Percentiles rank a stretch among this genome's conserved stretches.
Evolutionary conservation across 2,329 filamentous ascomycete species (phyloP).

Genomic region (Diatrype stigma): DNA sequence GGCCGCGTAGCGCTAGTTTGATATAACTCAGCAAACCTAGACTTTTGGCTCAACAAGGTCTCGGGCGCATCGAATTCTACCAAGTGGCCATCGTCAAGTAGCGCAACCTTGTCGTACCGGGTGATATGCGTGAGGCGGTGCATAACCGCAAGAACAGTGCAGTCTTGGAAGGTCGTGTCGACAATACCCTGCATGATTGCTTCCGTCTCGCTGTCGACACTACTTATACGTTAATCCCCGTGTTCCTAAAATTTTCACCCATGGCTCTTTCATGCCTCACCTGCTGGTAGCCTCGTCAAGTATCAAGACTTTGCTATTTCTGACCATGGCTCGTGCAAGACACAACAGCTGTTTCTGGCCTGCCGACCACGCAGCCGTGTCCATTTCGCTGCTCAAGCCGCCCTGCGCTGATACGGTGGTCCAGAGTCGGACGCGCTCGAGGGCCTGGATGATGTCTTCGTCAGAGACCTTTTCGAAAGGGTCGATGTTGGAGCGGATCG

Average conservation of each 20-base stretch:
- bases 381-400: slow-evolving; percentile 6
- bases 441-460: slow-evolving; percentile 4
- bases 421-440: slow-evolving; percentile 7
- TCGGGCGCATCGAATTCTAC: slow-evolving; percentile 11
- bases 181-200: slow-evolving; percentile 18
- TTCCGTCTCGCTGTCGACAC: slow-evolving; percentile 19
- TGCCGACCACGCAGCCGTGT: slow-evolving; percentile 5
- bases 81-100: slow-evolving; percentile 12
- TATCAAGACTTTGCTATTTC: slow-evolving; percentile 14
- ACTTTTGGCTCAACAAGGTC: slow-evolving; percentile 6
- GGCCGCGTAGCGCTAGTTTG: too few species aligned
- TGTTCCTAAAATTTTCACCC: neutral
- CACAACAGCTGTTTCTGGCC: slow-evolving; percentile 16
- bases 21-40: too few species aligned
- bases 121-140: slow-evolving; percentile 14
- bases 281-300: slow-evolving; percentile 21
- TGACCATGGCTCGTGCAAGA: slow-evolving; percentile 14
- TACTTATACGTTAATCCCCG: slow-evolving; percentile 1
- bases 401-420: slow-evolving; percentile 1
- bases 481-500: slow-evolving; percentile 14
- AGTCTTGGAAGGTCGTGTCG: slow-evolving; percentile 14
- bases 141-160: slow-evolving; percentile 19
- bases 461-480: slow-evolving; percentile 4
- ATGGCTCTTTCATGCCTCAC: slow-evolving; percentile 3
- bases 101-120: slow-evolving; percentile 13